Base-by-base conservation (phyloP, 2,329 filamentous ascomycete species). In the Penicillium thymicola region DNA sequence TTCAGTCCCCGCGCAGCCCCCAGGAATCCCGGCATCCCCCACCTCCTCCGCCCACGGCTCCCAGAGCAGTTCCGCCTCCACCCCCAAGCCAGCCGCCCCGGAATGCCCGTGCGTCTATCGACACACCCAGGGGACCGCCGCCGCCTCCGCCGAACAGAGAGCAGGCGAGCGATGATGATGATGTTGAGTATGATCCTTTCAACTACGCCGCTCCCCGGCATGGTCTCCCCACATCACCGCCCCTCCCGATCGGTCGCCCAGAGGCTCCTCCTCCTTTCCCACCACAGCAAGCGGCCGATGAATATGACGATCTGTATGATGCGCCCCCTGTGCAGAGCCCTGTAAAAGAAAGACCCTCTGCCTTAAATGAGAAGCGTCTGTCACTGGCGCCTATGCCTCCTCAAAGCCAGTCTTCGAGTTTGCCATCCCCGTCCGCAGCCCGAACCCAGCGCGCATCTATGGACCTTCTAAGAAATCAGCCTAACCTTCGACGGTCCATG, bases 21-120 rank as follows among this genome's bases (percentile, higher is more conserved):
- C 72, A 72, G 30, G 68, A 68, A 54, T 68, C 70, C 45, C 72
- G 73, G 44, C 70, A 61, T 42, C 70, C 70, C n/a, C 79, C 81
- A 57, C 86, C 85, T 6, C 84, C 72, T 48, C 73, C 73, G 40
- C 86, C 87, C 44, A 71, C 78, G 57, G 82, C 82, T 50, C 86
- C 86, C 13, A 81, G 85, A 64, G 82, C 79, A 51, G 75, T 82
- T 14, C 87, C 87, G 13, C 88, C 88, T 2, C 87, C 87, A 2
- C 79, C 88, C 46, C 87, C 88, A 18, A 80, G 75, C 60, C 84
- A 87, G 59, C 82, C 84, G 11, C 80, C 79, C 44, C 64, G 62
- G 34, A 80, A 78, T 58, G 78, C 79, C 54, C 67, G 70, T 51
- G 57, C 65, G 30, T 72, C 70, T 37, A 59, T 72, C 11, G 70